Conservation (phyloP, 73 alveolate genomes). For the Paramecium primaurelia region DNA sequence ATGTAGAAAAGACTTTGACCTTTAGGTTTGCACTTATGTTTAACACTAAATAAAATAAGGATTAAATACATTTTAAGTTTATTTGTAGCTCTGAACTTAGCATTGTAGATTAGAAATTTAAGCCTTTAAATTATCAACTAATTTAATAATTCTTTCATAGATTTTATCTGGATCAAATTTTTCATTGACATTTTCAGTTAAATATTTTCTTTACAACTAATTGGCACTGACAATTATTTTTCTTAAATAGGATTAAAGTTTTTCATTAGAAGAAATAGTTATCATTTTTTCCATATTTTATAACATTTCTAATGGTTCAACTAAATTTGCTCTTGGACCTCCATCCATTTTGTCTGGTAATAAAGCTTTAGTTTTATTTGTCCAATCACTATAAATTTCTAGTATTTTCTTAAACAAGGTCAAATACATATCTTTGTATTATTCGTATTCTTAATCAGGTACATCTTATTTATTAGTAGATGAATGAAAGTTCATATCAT, state of each 20-base stretch:
- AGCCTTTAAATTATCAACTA: slow-evolving; percentile 37
- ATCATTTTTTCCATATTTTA: slow-evolving; percentile 53
- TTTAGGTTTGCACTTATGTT: not conserved
- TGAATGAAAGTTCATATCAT: not conserved
- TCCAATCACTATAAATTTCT: slow-evolving; percentile 2
- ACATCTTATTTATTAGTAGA: not conserved
- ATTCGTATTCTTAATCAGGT: not conserved
- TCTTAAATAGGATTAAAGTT: slow-evolving; percentile 51
- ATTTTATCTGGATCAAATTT: slow-evolving; percentile 56
- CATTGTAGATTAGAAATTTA: not conserved
- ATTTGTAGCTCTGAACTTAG: not conserved
- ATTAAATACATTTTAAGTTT: not conserved
- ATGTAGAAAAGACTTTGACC: not conserved
- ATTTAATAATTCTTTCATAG: slow-evolving; percentile 50
- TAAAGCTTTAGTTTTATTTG: not conserved
- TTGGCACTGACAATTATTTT: slow-evolving; percentile 55
- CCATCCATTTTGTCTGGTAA: slow-evolving; percentile 38
- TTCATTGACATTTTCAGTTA: slow-evolving; percentile 48
- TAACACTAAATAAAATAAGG: not conserved
- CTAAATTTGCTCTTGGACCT: slow-evolving; percentile 52
- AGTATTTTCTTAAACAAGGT: slow-evolving; percentile 12
- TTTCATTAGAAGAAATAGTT: slow-evolving; percentile 41
- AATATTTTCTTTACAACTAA: slow-evolving; percentile 33
- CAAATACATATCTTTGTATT: not conserved
- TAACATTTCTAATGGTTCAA: slow-evolving; percentile 48